phyloP scores from a whole-genome alignment of 106 monocot species.

The Apostasia shenzhenica region DNA sequence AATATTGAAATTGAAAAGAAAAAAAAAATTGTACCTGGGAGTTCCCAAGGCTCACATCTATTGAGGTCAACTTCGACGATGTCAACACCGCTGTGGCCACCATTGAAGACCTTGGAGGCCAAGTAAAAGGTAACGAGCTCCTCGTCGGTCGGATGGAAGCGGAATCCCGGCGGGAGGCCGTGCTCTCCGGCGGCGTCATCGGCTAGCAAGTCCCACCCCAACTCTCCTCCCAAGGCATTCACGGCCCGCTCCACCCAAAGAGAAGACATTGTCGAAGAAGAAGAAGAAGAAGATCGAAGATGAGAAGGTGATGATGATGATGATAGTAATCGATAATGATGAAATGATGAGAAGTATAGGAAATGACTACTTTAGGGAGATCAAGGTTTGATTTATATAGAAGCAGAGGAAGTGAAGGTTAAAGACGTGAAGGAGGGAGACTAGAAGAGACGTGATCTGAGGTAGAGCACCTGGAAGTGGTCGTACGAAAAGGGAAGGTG shows the following conservation, averaged over 20 bases:
- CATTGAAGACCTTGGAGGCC: constrained; percentile 80
- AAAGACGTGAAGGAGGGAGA: not conserved
- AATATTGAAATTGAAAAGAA: too few relatives aligned
- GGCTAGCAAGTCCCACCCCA: constrained; percentile 36
- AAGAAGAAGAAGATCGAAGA: not conserved
- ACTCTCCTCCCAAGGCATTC: constrained; percentile 21
- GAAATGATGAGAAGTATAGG: not conserved
- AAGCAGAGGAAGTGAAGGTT: constrained; percentile 21
- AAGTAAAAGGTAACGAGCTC: constrained; percentile 87
- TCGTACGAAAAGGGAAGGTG: constrained; percentile 6
- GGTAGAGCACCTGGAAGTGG: constrained; percentile 4
- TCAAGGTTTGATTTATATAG: not conserved
- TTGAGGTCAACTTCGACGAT: constrained; percentile 93
- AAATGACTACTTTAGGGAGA: too few relatives aligned
- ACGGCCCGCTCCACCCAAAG: constrained; percentile 6
- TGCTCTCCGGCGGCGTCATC: constrained; percentile 39
- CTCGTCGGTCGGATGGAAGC: constrained; percentile 90
- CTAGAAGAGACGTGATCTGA: not conserved
- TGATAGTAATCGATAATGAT: not conserved
- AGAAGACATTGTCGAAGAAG: not conserved
- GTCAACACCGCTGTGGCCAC: constrained; percentile 47
- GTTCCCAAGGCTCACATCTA: constrained; percentile 92
- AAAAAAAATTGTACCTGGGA: constrained; percentile 46
- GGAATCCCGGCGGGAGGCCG: constrained; percentile 69
- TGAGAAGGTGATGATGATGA: not conserved